Evolutionary conservation across 352 stramenopile species (phyloP), one percentile per base, ranked within the genome.

Genomic region (Phytopythium helicoides): DNA sequence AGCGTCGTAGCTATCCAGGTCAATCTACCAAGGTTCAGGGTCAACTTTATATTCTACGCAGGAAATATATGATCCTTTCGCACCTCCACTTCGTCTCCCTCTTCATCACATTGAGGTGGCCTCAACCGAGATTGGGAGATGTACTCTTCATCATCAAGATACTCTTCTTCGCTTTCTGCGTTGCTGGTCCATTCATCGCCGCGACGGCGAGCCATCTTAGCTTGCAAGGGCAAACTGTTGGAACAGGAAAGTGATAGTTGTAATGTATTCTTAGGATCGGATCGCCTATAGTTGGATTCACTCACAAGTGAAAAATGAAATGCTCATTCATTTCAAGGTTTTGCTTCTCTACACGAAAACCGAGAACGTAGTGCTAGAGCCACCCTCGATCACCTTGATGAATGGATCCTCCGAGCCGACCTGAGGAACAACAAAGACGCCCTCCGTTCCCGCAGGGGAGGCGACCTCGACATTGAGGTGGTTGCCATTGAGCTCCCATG

Each of bases 1-100:
- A 15, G 71, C 66, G 47, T 88, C 77, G 25, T 86, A 86, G 40
- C 64, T 66, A 33, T 88, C 77, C 23, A 88, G 63, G 35, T 88
- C 67, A 35, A 88, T 67, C 77, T 88, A 33, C 14, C 2, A 40
- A 18, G 15, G 9, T n/a, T 34, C 14, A 35, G 12, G n/a, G 10
- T 3, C 10, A n/a, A 15, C 1, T 8, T 9, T 9, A n/a, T 54
- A 12, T 9, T 7, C 12, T 56, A 2, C 16, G 2, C 7, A 42
- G 33, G 21, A 14, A 33, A 19, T 31, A 23, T 8, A 6, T 2
- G 16, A 26, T 38, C 9, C 10, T 9, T 3, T 9, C 37, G 38
- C n/a, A n/a, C 23, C 3, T 22, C 7, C 38, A 18, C 39, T 5
- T 33, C 28, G 5, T 33, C 28, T 33, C 9, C 18, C 36, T 41